Evolutionary conservation across 2,329 filamentous ascomycete species (phyloP), one percentile per base, ranked within the genome.

Genomic region (Pseudogymnoascus sp.): DNA sequence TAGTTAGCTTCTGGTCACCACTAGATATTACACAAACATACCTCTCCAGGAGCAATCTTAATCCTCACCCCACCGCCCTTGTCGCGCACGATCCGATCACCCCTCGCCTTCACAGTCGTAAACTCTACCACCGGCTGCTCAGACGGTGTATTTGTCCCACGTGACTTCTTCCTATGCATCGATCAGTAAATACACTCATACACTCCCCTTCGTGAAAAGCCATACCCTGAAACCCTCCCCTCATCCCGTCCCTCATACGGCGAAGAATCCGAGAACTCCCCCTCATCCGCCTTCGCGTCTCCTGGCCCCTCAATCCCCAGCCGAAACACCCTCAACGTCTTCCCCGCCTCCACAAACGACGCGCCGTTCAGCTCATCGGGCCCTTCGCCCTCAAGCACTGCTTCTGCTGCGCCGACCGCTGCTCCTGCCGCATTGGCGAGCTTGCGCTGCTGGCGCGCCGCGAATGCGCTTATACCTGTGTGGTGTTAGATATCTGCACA

Each of bases 41-140:
- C 47, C 84, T 85, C 82, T 62, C 78, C 79, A n/a, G 79, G 77
- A 2, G 74, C 70, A 2, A 84, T 71, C 24, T 70, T 76, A 1
- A 86, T 63, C 19, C 77, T 69, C n/a, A 78, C 59, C 1, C 7
- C 38, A 11, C 56, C 56, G 13, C 13, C 37, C 19, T 60, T 40
- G 1, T 31, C 56, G 11, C 56, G 56, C 6, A 37, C 5, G 11
- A 60, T 37, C 13, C 56, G 21, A n/a, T 60, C 56, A 14, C 21
- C 11, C 37, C 16, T 37, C 6, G 56, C 56, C 37, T 60, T 60
- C 24, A 60, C 56, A 6, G 56, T 60, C 31, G 56, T 60, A 60
- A 60, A 60, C 56, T 60, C 31, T 16, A 60, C 56, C 31, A 60
- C 56, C 4, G 6, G 11, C 16, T 37, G 56, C 37, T 35, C 56